Base-by-base conservation (phyloP, 306 rosid species). In the Lagenaria siceraria region DNA sequence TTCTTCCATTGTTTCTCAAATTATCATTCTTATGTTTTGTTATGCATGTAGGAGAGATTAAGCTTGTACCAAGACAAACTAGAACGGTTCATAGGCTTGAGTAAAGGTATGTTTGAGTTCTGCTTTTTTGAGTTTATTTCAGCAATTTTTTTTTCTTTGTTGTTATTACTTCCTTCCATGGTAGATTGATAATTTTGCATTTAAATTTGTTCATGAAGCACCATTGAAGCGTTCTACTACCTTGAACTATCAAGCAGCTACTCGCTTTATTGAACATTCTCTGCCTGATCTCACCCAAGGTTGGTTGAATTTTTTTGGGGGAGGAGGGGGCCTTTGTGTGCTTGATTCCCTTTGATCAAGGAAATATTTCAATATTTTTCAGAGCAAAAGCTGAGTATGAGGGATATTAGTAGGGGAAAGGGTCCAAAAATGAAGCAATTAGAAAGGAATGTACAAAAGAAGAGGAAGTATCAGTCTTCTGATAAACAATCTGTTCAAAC, bases 221-320 rank as follows among this genome's bases (percentile, higher is more conserved):
- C 97, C 99, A 6, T 54, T 95, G 18, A 91, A 90, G 70, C 99
- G 97, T 36, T 92, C 97, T 36, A 81, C 97, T 36, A 88, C 90
- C 43, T 88, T 95, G 86, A 90, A 95, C 78, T 63, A 80, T 80
- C 88, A 78, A 81, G 99, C 97, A n/a, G 97, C 99, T 35, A 88
- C 91, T 5, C 97, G 99, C 72, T 90, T 95, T 81, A 92, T 95
- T 5, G 93, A 82, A 77, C 93, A 90, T 82, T 89, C 97, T 78
- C 83, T 95, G 82, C 99, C 97, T 6, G 93, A 92, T 84, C 97
- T 95, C 48, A 89, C 93, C 29, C 65, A 75, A 80, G 97, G 99
- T 95, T 77, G 60, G 88, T 84, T 53, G 33, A 85, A n/a, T n/a
- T n/a, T n/a, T n/a, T n/a, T n/a, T n/a, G 31, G 31, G 31, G 31